phyloP scores from a whole-genome alignment of 805 yeast species.

The Wickerhamiella qilinensis region DNA sequence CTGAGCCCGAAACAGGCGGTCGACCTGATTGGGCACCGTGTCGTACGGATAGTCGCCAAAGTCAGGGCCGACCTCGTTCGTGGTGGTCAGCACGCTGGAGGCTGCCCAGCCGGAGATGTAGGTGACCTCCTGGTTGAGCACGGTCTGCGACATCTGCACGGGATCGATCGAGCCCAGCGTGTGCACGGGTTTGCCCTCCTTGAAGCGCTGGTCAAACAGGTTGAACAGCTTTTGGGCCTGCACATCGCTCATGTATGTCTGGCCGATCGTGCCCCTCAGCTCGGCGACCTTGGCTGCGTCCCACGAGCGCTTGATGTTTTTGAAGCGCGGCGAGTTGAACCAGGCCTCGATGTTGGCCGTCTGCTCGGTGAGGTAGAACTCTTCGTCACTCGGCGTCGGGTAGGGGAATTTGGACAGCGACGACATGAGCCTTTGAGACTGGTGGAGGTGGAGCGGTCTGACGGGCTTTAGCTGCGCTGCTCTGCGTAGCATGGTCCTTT shows the following conservation, averaged over 20 bases:
- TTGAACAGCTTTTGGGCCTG: slow-evolving; percentile 39
- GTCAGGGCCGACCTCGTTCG: slow-evolving; percentile 50
- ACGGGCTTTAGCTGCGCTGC: background rate
- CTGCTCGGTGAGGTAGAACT: slow-evolving; percentile 20
- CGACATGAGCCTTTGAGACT: background rate
- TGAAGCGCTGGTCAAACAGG: slow-evolving; percentile 27
- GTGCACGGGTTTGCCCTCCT: slow-evolving; percentile 32
- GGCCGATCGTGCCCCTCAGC: slow-evolving; percentile 34
- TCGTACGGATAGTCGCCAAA: slow-evolving; percentile 57
- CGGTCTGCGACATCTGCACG: slow-evolving; percentile 42
- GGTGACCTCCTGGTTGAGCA: slow-evolving; percentile 27
- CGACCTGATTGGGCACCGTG: slow-evolving; percentile 53
- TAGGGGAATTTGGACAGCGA: slow-evolving; percentile 20
- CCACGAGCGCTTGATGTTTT: slow-evolving; percentile 35
- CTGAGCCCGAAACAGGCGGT: slow-evolving; percentile 42
- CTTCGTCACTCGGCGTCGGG: slow-evolving; percentile 22
- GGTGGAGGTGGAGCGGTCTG: no score
- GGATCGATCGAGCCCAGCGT: slow-evolving; percentile 51
- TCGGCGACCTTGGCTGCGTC: slow-evolving; percentile 35
- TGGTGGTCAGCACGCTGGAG: slow-evolving; percentile 36
- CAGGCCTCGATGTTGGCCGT: slow-evolving; percentile 28
- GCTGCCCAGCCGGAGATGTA: slow-evolving; percentile 14
- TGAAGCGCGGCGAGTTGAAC: slow-evolving; percentile 35
- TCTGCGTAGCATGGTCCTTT: background rate
- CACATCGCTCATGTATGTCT: slow-evolving; percentile 29